Evolutionary conservation across 2,329 filamentous ascomycete genomes (phyloP), one percentile per base, ranked within the genome.

Genomic region (Penicillium sp.): DNA sequence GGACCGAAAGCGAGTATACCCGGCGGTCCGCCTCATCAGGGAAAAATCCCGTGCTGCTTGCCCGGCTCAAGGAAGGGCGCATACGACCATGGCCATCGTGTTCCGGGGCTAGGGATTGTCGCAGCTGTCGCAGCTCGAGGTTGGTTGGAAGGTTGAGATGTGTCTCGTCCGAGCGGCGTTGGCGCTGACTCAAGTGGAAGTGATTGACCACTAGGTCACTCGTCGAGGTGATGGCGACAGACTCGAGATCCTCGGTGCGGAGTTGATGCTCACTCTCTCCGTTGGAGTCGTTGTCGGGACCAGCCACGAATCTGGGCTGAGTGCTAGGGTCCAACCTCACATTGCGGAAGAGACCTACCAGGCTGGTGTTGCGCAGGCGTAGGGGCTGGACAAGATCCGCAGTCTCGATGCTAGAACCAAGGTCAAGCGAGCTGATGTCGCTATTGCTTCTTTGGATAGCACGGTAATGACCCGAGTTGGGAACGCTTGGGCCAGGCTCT

Each of bases 391-490:
- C 3, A 3, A 22, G 19, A 22, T 22, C 5, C 3, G 19, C 16
- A 33, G 27, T 34, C 7, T 29, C 14, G 1, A 60, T 25, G 29
- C 55, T 54, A 0, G 61, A 59, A 1, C 62, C 61, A 1, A 66
- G 43, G 41, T 65, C 64, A 2, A 66, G 53, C 4, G 54, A 31
- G 25, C 60, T 64, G 49, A 65, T 64, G 4, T 64, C 61, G 19
- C 57, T 62, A 13, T 65, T 60, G 29, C 55, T 60, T 7, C 52
- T 43, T 9, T 50, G 35, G 19, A 11, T 16, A 3, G 41, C 13
- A 16, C 43, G 31, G 8, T 42, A 4, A 16, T 22, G 40, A 2
- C 14, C 16, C 3, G 34, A 14, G 22, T 16, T 13, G 35, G 19
- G 35, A 14, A 28, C 19, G 8, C 18, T 31, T 12, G 29, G 41